phyloP scores from a whole-genome alignment of 495 filamentous ascomycete species.

The Penicillium nucicola region DNA sequence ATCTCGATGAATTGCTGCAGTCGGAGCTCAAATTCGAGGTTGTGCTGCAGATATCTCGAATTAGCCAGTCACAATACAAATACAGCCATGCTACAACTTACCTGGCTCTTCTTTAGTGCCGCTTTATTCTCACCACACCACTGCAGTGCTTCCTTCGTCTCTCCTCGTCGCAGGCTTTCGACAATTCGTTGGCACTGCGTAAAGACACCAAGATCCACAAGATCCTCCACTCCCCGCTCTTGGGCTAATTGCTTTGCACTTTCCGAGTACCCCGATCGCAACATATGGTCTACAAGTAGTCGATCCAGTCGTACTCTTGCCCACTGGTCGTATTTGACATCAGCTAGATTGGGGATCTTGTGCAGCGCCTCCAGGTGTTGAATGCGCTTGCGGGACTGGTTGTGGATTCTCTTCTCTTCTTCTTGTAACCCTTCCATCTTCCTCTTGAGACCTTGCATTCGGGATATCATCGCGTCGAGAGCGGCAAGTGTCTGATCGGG shows the following conservation, averaged over 20 bases:
- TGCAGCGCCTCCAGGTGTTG: slow-evolving; percentile 77
- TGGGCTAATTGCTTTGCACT: slow-evolving; percentile 72
- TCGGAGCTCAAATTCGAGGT: slow-evolving; percentile 90
- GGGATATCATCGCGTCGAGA: slow-evolving; percentile 78
- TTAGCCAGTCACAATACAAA: slow-evolving; percentile 19
- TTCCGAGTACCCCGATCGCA: slow-evolving; percentile 76
- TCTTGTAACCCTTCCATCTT: slow-evolving; percentile 76
- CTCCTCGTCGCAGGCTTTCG: slow-evolving; percentile 64
- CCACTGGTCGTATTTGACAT: slow-evolving; percentile 95
- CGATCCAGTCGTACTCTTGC: slow-evolving; percentile 75
- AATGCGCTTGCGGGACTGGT: slow-evolving; percentile 71
- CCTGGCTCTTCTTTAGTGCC: slow-evolving; percentile 77
- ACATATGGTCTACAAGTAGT: slow-evolving; percentile 83
- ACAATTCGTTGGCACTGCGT: slow-evolving; percentile 75
- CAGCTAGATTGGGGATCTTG: slow-evolving; percentile 74
- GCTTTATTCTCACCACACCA: slow-evolving; percentile 95
- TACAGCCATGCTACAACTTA: slow-evolving; percentile 32
- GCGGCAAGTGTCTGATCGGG: slow-evolving; percentile 68
- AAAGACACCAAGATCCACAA: slow-evolving; percentile 90
- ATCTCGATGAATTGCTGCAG: slow-evolving; percentile 95
- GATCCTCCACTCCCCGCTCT: slow-evolving; percentile 67
- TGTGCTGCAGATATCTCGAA: slow-evolving; percentile 54
- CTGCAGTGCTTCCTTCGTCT: slow-evolving; percentile 70
- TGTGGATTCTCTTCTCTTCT: slow-evolving; percentile 71
- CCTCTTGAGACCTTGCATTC: slow-evolving; percentile 80